Evolutionary conservation across 306 rosid genomes (phyloP).

Genomic region (Hippophae rhamnoides): DNA sequence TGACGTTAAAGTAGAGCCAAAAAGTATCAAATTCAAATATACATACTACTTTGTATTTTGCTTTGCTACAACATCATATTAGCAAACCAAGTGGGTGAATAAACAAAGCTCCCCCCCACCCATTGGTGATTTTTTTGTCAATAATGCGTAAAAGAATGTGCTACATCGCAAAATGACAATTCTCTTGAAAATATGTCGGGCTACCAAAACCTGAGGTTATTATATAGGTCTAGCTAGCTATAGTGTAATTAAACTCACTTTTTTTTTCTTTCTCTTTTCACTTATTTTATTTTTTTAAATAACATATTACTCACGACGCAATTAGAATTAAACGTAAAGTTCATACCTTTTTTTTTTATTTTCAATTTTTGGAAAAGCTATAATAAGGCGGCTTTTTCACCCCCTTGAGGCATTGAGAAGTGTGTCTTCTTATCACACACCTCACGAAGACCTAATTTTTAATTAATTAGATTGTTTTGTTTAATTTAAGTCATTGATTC

Average conservation of each 20-base stretch:
- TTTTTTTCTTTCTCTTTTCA: neutral
- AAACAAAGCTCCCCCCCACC: conserved; percentile 5
- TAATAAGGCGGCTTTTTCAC: neutral
- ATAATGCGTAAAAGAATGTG: neutral
- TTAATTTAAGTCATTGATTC: neutral
- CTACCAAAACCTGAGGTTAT: conserved; percentile 3
- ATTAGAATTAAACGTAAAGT: too few species aligned
- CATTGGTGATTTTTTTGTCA: conserved; percentile 12
- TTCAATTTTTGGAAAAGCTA: too few species aligned
- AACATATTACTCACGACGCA: too few species aligned
- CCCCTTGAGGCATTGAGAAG: conserved; percentile 15
- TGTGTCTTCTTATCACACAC: neutral
- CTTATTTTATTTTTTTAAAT: too few species aligned
- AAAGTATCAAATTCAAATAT: too few species aligned
- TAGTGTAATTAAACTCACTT: neutral
- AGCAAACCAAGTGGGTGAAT: neutral
- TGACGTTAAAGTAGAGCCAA: too few species aligned
- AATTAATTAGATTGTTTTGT: neutral
- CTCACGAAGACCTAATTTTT: neutral
- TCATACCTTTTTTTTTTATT: too few species aligned
- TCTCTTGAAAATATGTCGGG: conserved; percentile 5
- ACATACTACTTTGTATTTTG: too few species aligned
- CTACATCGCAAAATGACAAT: conserved; percentile 9
- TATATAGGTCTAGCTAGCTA: neutral
- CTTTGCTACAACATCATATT: too few species aligned